phyloP scores from a whole-genome alignment of 108 stramenopile genomes.

The Fistulifera solaris region DNA sequence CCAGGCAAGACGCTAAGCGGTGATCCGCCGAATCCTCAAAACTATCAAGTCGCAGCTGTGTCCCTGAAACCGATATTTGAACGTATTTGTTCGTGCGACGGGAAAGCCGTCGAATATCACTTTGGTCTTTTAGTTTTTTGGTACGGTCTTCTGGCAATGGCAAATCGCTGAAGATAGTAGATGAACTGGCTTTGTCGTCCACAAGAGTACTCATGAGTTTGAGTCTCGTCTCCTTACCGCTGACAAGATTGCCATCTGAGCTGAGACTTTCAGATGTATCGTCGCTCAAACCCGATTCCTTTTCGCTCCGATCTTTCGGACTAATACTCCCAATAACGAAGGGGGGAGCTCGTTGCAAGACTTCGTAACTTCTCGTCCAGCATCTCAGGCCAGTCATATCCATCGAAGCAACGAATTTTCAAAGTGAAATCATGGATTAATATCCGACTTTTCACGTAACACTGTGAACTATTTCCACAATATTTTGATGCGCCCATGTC shows the following conservation, averaged over 20 bases:
- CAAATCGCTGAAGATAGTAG: slow-evolving; percentile 18
- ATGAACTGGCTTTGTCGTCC: slow-evolving; percentile 15
- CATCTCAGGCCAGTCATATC: slow-evolving; percentile 62
- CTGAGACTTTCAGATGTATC: background rate
- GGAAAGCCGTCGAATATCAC: slow-evolving; percentile 28
- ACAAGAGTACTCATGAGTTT: slow-evolving; percentile 46
- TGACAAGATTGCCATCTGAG: background rate
- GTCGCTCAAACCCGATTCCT: slow-evolving; percentile 7
- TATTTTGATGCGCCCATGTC: slow-evolving; percentile 46
- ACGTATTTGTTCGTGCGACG: slow-evolving; percentile 49
- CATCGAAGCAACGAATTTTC: slow-evolving; percentile 63
- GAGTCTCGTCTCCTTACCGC: slow-evolving; percentile 20
- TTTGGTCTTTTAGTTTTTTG: slow-evolving; percentile 15
- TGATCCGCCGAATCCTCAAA: slow-evolving; percentile 35
- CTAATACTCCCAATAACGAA: slow-evolving; percentile 32
- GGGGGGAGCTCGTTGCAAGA: background rate
- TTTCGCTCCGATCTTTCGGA: background rate
- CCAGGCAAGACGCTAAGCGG: slow-evolving; percentile 55
- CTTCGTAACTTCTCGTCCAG: slow-evolving; percentile 10
- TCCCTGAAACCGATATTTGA: slow-evolving; percentile 42
- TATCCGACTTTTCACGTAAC: slow-evolving; percentile 34
- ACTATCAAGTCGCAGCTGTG: slow-evolving; percentile 55
- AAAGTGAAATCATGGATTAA: slow-evolving; percentile 50
- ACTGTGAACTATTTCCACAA: slow-evolving; percentile 28
- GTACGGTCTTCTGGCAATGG: slow-evolving; percentile 57